phyloP scores from a whole-genome alignment of 306 rosid species.

The Dalbergia oliveri region DNA sequence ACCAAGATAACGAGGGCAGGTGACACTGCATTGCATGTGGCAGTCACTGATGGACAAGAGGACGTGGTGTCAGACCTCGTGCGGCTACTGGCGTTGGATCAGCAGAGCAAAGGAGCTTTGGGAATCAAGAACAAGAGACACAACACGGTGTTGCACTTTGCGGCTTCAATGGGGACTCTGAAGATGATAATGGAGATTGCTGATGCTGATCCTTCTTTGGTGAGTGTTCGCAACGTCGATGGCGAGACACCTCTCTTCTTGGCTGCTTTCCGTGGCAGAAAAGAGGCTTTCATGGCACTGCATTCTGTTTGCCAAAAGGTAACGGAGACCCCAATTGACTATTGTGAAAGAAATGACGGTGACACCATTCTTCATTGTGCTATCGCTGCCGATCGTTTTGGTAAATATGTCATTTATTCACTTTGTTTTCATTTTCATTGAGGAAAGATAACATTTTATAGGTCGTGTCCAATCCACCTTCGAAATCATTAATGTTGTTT shows the following conservation, averaged over 20 bases:
- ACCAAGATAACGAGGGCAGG: constrained; percentile 51
- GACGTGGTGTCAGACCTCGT: constrained; percentile 38
- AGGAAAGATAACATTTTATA: too few relatives aligned
- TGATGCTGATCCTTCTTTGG: neutral
- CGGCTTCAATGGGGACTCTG: constrained; percentile 51
- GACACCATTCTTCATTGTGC: constrained; percentile 67
- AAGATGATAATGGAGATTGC: constrained; percentile 51
- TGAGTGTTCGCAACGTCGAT: constrained; percentile 45
- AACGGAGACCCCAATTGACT: neutral
- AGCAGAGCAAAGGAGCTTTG: neutral
- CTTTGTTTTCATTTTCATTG: too few relatives aligned
- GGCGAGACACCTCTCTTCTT: constrained; percentile 68
- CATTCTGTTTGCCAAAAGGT: neutral
- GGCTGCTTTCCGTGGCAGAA: constrained; percentile 60
- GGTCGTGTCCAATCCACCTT: too few relatives aligned
- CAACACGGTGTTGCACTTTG: constrained; percentile 58
- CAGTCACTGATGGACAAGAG: constrained; percentile 54
- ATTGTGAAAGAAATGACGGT: constrained; percentile 53
- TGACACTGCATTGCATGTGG: constrained; percentile 64
- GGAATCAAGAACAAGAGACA: constrained; percentile 14
- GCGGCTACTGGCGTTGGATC: fast-evolving
- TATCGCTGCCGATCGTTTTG: constrained; percentile 50
- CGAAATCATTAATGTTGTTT: too few relatives aligned
- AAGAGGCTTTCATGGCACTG: constrained; percentile 53
- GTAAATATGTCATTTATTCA: neutral